phyloP scores from a whole-genome alignment of 108 stramenopile genomes.

The Pseudonitzschia pungens region DNA sequence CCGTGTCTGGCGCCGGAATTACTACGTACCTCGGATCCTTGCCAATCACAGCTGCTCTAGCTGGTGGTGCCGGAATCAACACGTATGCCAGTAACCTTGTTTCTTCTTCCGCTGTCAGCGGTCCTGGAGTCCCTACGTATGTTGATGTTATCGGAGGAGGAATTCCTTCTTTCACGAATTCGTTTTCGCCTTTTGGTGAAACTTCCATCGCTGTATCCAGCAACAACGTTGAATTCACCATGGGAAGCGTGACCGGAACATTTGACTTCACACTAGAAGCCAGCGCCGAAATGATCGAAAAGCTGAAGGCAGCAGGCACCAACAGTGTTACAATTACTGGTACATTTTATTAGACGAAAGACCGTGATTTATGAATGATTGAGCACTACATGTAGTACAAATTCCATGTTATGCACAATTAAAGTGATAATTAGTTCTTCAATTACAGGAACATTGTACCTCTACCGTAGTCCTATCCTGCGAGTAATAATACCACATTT shows the following conservation, averaged over 20 bases:
- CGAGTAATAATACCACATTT: no score
- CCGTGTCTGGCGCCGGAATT: slow-evolving; percentile 31
- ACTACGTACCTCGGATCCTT: slow-evolving; percentile 28
- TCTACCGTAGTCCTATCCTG: no score
- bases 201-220: neutral
- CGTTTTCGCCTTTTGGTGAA: slow-evolving; percentile 20
- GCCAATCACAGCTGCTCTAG: slow-evolving; percentile 4
- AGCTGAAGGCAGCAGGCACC: slow-evolving; percentile 24
- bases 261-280: slow-evolving; percentile 23
- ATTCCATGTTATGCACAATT: no score
- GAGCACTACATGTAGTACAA: neutral
- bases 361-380: neutral
- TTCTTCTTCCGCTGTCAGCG: slow-evolving; percentile 4
- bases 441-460: no score
- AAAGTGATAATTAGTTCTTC: no score
- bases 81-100: slow-evolving; percentile 19
- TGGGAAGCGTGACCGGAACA: slow-evolving; percentile 8
- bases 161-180: slow-evolving; percentile 16
- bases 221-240: neutral
- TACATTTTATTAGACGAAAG: slow-evolving; percentile 2
- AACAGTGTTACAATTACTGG: slow-evolving; percentile 23
- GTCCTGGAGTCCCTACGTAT: slow-evolving; percentile 32
- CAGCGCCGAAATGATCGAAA: slow-evolving; percentile 20
- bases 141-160: slow-evolving; percentile 24
- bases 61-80: slow-evolving; percentile 29